phyloP scores from a whole-genome alignment of 1,284 basidiomycete species.

The Butyriboletus regius region DNA sequence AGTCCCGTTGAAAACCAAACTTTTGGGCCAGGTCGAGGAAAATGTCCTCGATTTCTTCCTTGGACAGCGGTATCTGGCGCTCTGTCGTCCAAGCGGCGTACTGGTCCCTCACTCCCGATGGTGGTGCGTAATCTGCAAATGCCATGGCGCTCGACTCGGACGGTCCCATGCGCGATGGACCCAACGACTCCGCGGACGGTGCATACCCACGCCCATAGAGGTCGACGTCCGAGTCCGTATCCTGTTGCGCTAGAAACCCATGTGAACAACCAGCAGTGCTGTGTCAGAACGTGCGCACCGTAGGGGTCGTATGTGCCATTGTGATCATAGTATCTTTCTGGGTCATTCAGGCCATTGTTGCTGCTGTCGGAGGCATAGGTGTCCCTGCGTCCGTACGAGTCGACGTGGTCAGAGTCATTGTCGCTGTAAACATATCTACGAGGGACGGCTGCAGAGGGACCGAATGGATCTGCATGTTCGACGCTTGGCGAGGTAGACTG shows the following conservation, averaged over 20 bases:
- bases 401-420: slow-evolving; percentile 66
- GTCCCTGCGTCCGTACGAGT: slow-evolving; percentile 52
- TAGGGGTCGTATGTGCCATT: slow-evolving; percentile 59
- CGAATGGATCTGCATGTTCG: slow-evolving; percentile 51
- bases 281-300: slow-evolving; percentile 34
- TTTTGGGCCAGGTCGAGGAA: slow-evolving; percentile 97
- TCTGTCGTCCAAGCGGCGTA: slow-evolving; percentile 92
- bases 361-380: slow-evolving; percentile 67
- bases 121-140: slow-evolving; percentile 48
- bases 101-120: slow-evolving; percentile 57
- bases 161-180: slow-evolving; percentile 49
- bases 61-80: slow-evolving; percentile 88
- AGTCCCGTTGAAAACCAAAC: slow-evolving; percentile 95
- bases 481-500: slow-evolving; percentile 29
- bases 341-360: slow-evolving; percentile 48
- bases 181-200: slow-evolving; percentile 66
- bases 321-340: slow-evolving; percentile 56
- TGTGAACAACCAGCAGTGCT: slow-evolving; percentile 11
- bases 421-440: slow-evolving; percentile 69
- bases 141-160: slow-evolving; percentile 57
- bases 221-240: slow-evolving; percentile 71
- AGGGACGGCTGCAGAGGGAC: slow-evolving; percentile 36
- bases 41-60: slow-evolving; percentile 99
- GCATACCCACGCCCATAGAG: slow-evolving; percentile 60
- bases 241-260: slow-evolving; percentile 45